Conservation (phyloP, 225 moss, liverwort and hornwort species). For the Climacium dendroides region DNA sequence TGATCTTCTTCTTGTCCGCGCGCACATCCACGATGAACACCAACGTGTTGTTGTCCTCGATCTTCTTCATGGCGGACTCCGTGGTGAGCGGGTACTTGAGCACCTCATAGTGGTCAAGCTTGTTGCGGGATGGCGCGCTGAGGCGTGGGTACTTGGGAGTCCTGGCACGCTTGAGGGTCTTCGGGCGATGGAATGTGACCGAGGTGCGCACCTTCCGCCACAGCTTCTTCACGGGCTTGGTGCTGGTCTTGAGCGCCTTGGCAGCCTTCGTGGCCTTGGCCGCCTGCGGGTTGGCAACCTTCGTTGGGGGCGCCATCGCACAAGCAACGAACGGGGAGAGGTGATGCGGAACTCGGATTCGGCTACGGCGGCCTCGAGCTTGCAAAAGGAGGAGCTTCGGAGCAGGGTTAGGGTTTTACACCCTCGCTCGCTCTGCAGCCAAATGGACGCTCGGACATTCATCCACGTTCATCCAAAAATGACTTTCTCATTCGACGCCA, state of each 20-base stretch:
- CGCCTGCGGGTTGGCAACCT: constrained; percentile 42
- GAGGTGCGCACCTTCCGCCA: constrained; percentile 78
- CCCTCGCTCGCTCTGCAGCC: not conserved
- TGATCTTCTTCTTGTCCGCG: constrained; percentile 83
- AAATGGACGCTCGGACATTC: not conserved
- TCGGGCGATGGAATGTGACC: constrained; percentile 75
- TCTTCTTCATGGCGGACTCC: constrained; percentile 95
- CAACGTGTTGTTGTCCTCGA: constrained; percentile 82
- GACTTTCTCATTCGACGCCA: not conserved
- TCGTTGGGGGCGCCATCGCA: constrained; percentile 16
- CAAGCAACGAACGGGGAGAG: not conserved
- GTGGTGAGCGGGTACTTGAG: constrained; percentile 84
- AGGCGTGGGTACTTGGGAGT: constrained; percentile 71
- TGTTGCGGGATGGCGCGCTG: constrained; percentile 63
- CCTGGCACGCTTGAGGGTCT: constrained; percentile 61
- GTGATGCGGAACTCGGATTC: not conserved
- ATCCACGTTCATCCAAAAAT: not conserved
- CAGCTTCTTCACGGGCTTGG: constrained; percentile 59
- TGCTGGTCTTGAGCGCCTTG: constrained; percentile 64
- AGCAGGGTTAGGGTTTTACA: constrained; percentile 18
- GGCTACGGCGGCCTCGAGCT: constrained; percentile 32
- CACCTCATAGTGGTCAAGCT: constrained; percentile 86
- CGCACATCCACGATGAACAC: constrained; percentile 83
- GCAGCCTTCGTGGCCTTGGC: constrained; percentile 66
- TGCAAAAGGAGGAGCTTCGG: not conserved